Conservation (phyloP, 306 rosid species). For the Sicyos edulis region DNA sequence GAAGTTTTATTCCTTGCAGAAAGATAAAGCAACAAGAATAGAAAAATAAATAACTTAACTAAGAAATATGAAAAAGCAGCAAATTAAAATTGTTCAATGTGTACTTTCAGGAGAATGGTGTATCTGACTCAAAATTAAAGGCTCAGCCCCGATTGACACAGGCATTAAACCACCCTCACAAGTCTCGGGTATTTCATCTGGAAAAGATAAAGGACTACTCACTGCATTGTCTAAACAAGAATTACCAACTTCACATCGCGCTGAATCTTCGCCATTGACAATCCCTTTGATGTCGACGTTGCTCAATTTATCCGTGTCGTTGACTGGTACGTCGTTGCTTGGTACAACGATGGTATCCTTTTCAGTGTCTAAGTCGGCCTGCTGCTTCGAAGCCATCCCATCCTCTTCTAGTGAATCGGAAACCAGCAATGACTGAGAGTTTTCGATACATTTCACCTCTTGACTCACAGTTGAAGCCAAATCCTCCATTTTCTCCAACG, state of each 20-base stretch:
- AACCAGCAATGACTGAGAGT: conserved; percentile 32
- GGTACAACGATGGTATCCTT: conserved; percentile 26
- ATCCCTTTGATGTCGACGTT: conserved; percentile 26
- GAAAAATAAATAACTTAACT: conserved; percentile 16
- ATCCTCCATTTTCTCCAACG: conserved; percentile 37
- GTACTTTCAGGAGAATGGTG: conserved; percentile 99
- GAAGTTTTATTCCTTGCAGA: conserved; percentile 21
- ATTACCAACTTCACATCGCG: conserved; percentile 32
- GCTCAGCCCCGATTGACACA: conserved; percentile 92
- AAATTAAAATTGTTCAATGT: conserved; percentile 96
- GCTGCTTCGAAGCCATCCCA: conserved; percentile 25
- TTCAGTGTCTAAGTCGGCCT: conserved; percentile 32
- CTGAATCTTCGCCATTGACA: conserved; percentile 27
- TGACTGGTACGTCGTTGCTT: conserved; percentile 22
- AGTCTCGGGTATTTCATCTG: conserved; percentile 68
- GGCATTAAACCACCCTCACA: conserved; percentile 78
- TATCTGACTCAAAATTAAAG: conserved; percentile 98
- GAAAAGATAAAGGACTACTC: conserved; percentile 33
- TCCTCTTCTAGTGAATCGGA: conserved; percentile 27
- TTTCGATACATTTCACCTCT: conserved; percentile 36
- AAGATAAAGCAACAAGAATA: conserved; percentile 9
- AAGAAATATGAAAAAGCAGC: conserved; percentile 29
- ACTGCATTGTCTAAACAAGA: conserved; percentile 41
- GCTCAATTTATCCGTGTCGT: conserved; percentile 20
- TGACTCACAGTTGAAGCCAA: conserved; percentile 28